These are phyloP conservation scores for Plasmodium gallinaceum DNA, from an alignment of 169 alveolate species.

Conservation along the genomic window DNA sequence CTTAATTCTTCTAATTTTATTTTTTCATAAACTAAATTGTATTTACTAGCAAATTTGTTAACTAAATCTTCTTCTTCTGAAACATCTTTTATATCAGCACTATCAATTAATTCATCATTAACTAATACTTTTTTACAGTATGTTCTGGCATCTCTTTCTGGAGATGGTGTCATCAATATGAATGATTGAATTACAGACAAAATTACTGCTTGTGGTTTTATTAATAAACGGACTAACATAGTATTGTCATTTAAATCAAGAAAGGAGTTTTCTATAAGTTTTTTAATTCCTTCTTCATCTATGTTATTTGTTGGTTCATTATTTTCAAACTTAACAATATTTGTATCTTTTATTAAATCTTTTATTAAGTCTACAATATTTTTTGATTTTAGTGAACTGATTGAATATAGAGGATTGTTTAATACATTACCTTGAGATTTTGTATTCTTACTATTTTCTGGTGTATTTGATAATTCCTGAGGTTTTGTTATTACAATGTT, in stretches of 20 bases:
- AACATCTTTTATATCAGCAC: background rate
- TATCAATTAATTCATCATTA: constrained; percentile 43
- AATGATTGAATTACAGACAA: constrained; percentile 51
- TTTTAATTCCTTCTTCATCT: constrained; percentile 61
- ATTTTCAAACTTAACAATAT: constrained; percentile 61
- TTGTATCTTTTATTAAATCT: constrained; percentile 32
- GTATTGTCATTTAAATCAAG: constrained; percentile 52
- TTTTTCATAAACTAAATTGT: constrained; percentile 49
- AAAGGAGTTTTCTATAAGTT: constrained; percentile 48
- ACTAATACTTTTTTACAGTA: constrained; percentile 54
- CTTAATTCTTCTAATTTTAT: constrained; percentile 48
- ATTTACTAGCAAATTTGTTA: constrained; percentile 39
- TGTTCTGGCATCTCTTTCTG: constrained; percentile 49
- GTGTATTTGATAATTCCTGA: background rate
- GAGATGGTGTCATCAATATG: constrained; percentile 70
- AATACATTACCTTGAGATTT: background rate
- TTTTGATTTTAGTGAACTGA: constrained; percentile 19
- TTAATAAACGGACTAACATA: constrained; percentile 50
- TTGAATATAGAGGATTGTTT: constrained; percentile 36
- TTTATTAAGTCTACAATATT: constrained; percentile 27
- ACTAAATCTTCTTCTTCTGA: constrained; percentile 65
- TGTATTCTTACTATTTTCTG: background rate
- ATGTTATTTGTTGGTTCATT: constrained; percentile 63
- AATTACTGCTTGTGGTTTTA: constrained; percentile 71
- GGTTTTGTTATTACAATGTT: background rate